Conservation (phyloP, 2,329 filamentous ascomycete species). For the Endocalyx cinctus region DNA sequence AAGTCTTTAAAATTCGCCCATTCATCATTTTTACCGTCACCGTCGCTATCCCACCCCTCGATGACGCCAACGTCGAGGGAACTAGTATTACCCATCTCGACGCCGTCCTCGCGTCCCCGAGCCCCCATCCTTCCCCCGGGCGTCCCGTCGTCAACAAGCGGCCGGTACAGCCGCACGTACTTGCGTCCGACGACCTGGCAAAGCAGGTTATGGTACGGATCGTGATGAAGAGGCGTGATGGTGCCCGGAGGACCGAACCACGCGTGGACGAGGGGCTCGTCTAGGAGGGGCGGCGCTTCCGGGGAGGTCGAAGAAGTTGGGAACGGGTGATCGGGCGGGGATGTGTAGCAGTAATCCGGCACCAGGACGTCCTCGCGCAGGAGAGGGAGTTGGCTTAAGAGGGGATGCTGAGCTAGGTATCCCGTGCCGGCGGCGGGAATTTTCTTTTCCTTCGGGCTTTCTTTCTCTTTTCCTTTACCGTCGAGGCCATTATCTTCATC, state of each 20-base stretch:
- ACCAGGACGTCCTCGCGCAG: slow-evolving; percentile 71
- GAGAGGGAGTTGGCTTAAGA: slow-evolving; percentile 76
- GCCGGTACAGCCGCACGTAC: slow-evolving; percentile 84
- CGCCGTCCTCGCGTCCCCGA: slow-evolving; percentile 58
- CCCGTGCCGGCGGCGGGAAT: slow-evolving; percentile 50
- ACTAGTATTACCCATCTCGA: slow-evolving; percentile 93
- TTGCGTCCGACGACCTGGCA: slow-evolving; percentile 86
- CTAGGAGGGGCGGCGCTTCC: too few species aligned
- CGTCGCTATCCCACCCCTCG: slow-evolving; percentile 50
- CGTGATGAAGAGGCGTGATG: slow-evolving; percentile 88
- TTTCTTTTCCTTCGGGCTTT: too few species aligned
- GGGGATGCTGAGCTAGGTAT: slow-evolving; percentile 89
- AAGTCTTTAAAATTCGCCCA: slow-evolving; percentile 48
- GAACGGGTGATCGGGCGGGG: slow-evolving; percentile 53
- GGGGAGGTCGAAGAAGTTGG: slow-evolving; percentile 31
- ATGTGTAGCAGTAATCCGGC: slow-evolving; percentile 80
- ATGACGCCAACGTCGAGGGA: slow-evolving; percentile 68
- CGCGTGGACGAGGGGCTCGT: slow-evolving; percentile 71
- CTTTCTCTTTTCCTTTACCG: too few species aligned
- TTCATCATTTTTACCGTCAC: slow-evolving; percentile 8
- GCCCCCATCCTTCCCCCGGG: slow-evolving; percentile 57
- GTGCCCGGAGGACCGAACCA: slow-evolving; percentile 90
- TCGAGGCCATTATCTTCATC: not conserved
- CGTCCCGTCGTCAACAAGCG: slow-evolving; percentile 55
- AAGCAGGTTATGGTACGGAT: slow-evolving; percentile 90